phyloP scores from a whole-genome alignment of 1,139 yeast genomes.

The Sugiyamaella neomexicana region DNA sequence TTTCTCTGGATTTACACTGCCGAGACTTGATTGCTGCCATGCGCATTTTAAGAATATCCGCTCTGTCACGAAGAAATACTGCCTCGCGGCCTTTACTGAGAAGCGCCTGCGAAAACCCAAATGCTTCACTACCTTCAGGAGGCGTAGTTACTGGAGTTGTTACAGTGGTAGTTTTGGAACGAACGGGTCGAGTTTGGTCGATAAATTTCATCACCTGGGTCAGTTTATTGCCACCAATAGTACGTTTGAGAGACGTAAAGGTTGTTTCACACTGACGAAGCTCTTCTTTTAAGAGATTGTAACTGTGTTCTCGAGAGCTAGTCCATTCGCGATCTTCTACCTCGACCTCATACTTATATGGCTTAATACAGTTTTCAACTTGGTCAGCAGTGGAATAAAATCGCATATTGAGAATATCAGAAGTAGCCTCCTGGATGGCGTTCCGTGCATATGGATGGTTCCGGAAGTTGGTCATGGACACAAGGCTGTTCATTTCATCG shows the following conservation, averaged over 20 bases:
- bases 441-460: slow-evolving; percentile 83
- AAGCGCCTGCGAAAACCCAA: slow-evolving; percentile 73
- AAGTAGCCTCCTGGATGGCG: slow-evolving; percentile 83
- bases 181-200: slow-evolving; percentile 46
- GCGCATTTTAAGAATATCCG: slow-evolving; percentile 71
- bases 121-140: slow-evolving; percentile 52
- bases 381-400: slow-evolving; percentile 95
- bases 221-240: slow-evolving; percentile 80
- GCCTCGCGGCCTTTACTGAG: slow-evolving; percentile 78
- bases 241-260: slow-evolving; percentile 59
- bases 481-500: slow-evolving; percentile 72
- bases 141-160: slow-evolving; percentile 3
- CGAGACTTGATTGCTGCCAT: slow-evolving; percentile 73
- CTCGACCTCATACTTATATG: slow-evolving; percentile 95
- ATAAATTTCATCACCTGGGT: slow-evolving; percentile 79
- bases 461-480: slow-evolving; percentile 69
- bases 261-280: slow-evolving; percentile 75
- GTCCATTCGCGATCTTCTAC: slow-evolving; percentile 95
- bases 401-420: slow-evolving; percentile 70
- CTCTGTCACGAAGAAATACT: slow-evolving; percentile 72
- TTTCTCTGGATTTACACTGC: slow-evolving; percentile 73
- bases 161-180: not conserved
- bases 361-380: slow-evolving; percentile 97
- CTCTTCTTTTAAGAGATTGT: slow-evolving; percentile 75
- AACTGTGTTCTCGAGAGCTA: slow-evolving; percentile 75